Percentiles rank a stretch among this genome's conserved stretches.
These are phyloP conservation scores for Crassisporium funariophilum DNA, from an alignment of 768 basidiomycete genomes.

Conservation along the genomic window DNA sequence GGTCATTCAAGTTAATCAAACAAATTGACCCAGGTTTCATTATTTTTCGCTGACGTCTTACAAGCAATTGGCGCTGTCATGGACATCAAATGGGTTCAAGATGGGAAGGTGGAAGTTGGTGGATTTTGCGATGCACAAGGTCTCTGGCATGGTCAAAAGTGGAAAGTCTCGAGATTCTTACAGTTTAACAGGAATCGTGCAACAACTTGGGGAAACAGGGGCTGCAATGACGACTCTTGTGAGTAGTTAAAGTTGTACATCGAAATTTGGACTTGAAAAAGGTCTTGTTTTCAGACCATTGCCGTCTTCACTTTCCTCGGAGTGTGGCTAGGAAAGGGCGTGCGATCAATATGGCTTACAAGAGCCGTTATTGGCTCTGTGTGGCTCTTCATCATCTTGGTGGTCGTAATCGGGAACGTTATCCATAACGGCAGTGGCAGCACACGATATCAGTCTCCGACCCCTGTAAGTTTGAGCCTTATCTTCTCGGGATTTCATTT, in stretches of 20 bases:
- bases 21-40: slow-evolving; percentile 20
- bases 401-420: slow-evolving; percentile 31
- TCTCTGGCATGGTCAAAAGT: slow-evolving; percentile 4
- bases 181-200: slow-evolving; percentile 31
- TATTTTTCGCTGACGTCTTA: slow-evolving; percentile 35
- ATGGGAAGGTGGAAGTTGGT: slow-evolving; percentile 34
- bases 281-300: slow-evolving; percentile 29
- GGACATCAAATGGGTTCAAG: slow-evolving; percentile 37
- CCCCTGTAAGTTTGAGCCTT: slow-evolving; percentile 30
- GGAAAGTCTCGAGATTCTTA: background rate
- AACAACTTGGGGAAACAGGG: slow-evolving; percentile 44
- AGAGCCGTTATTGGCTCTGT: slow-evolving; percentile 25
- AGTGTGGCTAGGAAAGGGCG: slow-evolving; percentile 35
- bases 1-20: background rate
- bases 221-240: slow-evolving; percentile 45
- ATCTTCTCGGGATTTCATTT: background rate
- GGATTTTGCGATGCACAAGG: slow-evolving; percentile 41
- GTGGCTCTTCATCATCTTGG: slow-evolving; percentile 39
- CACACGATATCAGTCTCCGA: slow-evolving; percentile 31
- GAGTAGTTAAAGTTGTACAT: slow-evolving; percentile 7
- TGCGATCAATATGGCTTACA: slow-evolving; percentile 27
- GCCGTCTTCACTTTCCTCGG: slow-evolving; percentile 44
- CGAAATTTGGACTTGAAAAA: background rate
- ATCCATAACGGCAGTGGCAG: slow-evolving; percentile 17
- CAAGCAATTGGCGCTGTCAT: slow-evolving; percentile 41